phyloP scores from a whole-genome alignment of 257 asterid genomes.

The Solanum sejunctum region DNA sequence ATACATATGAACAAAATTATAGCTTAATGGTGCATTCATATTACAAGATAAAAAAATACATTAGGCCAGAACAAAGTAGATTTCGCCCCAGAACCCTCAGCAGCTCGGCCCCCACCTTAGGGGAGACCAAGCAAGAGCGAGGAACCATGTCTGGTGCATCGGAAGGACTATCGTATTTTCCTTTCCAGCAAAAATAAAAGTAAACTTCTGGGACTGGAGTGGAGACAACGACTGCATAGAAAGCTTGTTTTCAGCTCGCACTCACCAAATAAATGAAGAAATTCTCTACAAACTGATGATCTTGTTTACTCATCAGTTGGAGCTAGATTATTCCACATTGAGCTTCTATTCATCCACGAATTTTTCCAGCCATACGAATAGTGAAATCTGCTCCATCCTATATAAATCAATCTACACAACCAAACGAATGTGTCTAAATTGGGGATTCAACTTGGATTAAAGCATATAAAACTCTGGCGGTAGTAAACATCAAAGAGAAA shows the following conservation, averaged over 20 bases:
- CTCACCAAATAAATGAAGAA: neutral
- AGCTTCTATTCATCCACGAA: neutral
- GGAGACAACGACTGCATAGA: neutral
- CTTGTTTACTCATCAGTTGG: neutral
- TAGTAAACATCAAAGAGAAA: neutral
- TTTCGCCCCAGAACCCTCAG: neutral
- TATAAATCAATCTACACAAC: neutral
- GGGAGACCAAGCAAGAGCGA: neutral
- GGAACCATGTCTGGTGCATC: neutral
- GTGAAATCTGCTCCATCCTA: neutral
- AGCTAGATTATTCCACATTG: neutral
- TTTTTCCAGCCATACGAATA: neutral
- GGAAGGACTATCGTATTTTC: neutral
- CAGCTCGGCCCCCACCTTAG: neutral
- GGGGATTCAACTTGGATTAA: neutral
- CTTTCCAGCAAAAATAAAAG: neutral
- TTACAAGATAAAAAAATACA: neutral
- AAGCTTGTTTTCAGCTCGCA: neutral
- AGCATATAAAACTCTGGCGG: neutral
- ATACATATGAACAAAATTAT: constrained; percentile 2
- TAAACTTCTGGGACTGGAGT: neutral
- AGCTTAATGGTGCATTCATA: neutral
- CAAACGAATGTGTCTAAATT: neutral
- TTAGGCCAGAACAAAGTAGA: neutral
- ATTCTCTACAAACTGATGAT: neutral